Percentiles rank a stretch among this genome's conserved stretches.
Evolutionary conservation across 768 basidiomycete genomes (phyloP).

Genomic region (Tremella fuciformis): DNA sequence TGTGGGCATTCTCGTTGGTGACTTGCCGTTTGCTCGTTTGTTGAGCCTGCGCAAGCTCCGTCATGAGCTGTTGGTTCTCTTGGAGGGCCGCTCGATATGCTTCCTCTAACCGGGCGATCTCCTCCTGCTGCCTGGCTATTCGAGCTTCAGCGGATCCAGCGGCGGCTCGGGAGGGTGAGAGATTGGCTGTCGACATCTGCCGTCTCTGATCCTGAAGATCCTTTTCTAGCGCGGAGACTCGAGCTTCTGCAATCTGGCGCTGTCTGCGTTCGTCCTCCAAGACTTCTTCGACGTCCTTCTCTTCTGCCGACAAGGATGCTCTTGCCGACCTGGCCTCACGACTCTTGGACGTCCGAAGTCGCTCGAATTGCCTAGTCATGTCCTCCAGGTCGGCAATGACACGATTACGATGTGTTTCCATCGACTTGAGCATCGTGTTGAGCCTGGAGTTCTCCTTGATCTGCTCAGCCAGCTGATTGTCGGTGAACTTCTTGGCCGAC

Average conservation of each 20-base stretch:
- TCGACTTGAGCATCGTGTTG: slow-evolving; percentile 71
- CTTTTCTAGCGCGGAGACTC: slow-evolving; percentile 46
- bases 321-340: slow-evolving; percentile 33
- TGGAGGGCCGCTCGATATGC: slow-evolving; percentile 24
- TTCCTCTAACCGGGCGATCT: slow-evolving; percentile 20
- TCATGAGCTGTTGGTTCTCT: slow-evolving; percentile 25
- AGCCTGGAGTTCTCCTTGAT: slow-evolving; percentile 73
- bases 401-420: slow-evolving; percentile 74
- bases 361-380: slow-evolving; percentile 67
- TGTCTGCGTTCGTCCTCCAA: slow-evolving; percentile 67
- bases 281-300: slow-evolving; percentile 63
- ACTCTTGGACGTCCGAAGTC: slow-evolving; percentile 30
- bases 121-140: slow-evolving; percentile 27
- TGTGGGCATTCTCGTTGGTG: background rate
- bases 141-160: slow-evolving; percentile 15
- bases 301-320: slow-evolving; percentile 55
- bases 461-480: slow-evolving; percentile 80
- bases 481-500: slow-evolving; percentile 90
- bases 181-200: slow-evolving; percentile 17
- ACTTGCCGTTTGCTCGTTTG: slow-evolving; percentile 9
- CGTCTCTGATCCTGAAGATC: slow-evolving; percentile 54
- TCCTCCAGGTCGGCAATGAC: slow-evolving; percentile 81
- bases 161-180: slow-evolving; percentile 14
- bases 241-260: slow-evolving; percentile 59
- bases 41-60: slow-evolving; percentile 31